phyloP scores from a whole-genome alignment of 441 rosid genomes.

The Aleurites moluccanus region DNA sequence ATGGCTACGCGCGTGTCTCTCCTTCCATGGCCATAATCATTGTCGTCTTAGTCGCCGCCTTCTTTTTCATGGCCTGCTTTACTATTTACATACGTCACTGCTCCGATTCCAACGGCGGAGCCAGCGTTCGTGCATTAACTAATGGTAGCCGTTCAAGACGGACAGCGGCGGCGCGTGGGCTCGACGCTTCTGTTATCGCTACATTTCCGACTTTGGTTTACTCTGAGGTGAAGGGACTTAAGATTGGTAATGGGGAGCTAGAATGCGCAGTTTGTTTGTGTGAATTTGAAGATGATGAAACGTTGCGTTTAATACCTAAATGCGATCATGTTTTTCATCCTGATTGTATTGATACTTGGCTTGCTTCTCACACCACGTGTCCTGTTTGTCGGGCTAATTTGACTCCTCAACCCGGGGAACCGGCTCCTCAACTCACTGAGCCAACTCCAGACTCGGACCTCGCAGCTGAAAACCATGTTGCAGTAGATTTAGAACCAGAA shows the following conservation, averaged over 20 bases:
- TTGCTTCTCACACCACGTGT: constrained; percentile 76
- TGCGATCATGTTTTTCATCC: constrained; percentile 85
- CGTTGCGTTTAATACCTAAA: constrained; percentile 78
- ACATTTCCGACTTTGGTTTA: constrained; percentile 70
- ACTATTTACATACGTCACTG: constrained; percentile 77
- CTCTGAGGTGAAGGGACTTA: constrained; percentile 60
- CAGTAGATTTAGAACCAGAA: constrained; percentile 20
- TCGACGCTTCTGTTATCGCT: constrained; percentile 52
- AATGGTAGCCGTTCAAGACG: constrained; percentile 33
- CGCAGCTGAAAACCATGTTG: constrained; percentile 41
- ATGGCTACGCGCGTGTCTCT: constrained; percentile 44
- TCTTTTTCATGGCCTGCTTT: constrained; percentile 77
- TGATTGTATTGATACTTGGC: constrained; percentile 78
- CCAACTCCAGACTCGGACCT: constrained; percentile 32
- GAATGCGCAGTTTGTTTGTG: constrained; percentile 84
- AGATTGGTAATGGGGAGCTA: constrained; percentile 60
- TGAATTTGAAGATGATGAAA: constrained; percentile 74
- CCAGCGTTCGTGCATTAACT: constrained; percentile 20
- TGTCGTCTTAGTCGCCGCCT: constrained; percentile 56
- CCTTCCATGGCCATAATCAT: constrained; percentile 77
- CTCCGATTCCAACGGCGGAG: constrained; percentile 20
- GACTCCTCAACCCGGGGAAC: constrained; percentile 44
- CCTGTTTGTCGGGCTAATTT: constrained; percentile 94
- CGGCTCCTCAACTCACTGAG: constrained; percentile 20
- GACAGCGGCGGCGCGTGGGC: constrained; percentile 51